Conservation (phyloP, 768 basidiomycete species). For the Russula virescens region DNA sequence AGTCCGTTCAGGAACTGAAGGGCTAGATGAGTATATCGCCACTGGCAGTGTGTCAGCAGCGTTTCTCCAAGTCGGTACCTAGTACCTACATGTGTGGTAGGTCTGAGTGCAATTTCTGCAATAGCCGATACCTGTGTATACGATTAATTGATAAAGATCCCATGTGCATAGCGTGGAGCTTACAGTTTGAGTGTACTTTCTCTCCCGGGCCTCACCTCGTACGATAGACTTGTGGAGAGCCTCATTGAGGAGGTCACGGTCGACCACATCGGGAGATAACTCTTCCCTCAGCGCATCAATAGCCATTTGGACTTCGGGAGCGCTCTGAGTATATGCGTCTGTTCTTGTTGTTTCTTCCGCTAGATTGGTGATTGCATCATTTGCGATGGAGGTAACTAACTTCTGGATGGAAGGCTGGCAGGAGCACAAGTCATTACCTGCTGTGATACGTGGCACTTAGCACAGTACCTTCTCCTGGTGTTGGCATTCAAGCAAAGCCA, state of each 20-base stretch:
- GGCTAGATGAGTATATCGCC: conserved; percentile 77
- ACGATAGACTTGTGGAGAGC: conserved; percentile 39
- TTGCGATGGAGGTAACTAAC: conserved; percentile 53
- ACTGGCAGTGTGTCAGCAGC: conserved; percentile 39
- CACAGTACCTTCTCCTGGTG: conserved; percentile 72
- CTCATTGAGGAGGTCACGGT: conserved; percentile 39
- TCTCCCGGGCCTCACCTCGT: conserved; percentile 42
- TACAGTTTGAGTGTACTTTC: conserved; percentile 48
- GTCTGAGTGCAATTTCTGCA: conserved; percentile 51
- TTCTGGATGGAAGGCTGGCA: conserved; percentile 70
- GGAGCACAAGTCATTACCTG: neutral
- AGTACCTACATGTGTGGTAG: conserved; percentile 68
- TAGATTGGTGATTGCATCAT: conserved; percentile 54
- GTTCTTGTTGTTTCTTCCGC: conserved; percentile 63
- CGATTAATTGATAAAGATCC: conserved; percentile 5
- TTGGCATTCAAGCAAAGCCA: conserved; percentile 66
- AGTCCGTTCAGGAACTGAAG: conserved; percentile 53
- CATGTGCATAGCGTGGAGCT: conserved; percentile 11
- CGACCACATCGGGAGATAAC: conserved; percentile 40
- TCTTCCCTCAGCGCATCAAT: conserved; percentile 46
- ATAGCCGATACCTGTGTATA: conserved; percentile 49
- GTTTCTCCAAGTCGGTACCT: conserved; percentile 13
- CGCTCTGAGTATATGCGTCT: conserved; percentile 49
- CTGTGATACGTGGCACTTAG: neutral
- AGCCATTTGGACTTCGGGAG: conserved; percentile 43